Evolutionary conservation across 768 basidiomycete genomes (phyloP), one percentile per base, ranked within the genome.

Genomic region (Russula abietina): DNA sequence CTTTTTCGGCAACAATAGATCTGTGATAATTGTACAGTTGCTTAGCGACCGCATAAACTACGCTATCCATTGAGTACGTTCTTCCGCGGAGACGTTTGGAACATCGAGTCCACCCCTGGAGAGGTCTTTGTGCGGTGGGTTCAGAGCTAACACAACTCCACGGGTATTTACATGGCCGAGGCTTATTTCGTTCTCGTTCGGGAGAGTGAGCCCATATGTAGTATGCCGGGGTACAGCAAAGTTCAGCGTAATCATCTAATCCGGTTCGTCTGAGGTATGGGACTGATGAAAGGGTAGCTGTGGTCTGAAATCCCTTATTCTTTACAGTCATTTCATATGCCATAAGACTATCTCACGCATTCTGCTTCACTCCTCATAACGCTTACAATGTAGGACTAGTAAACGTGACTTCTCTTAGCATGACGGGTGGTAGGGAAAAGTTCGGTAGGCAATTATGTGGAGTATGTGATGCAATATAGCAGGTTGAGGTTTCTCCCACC

Each of bases 81-180:
- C 38, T 19, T 41, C 49, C 58, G 58, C 58, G 58, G 58, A 32
- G 50, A 32, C 11, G 22, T 19, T 12, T n/a, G n/a, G n/a, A n/a
- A n/a, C n/a, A n/a, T n/a, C 41, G 17, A 41, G 30, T 2, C 14
- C 22, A n/a, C 4, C 10, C 16, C 39, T 28, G 14, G 24, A 49
- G 14, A 41, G 28, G 8, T 12, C 16, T 41, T 32, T 41, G 28
- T 28, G 49, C 38, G 36, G 38, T 39, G 16, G 38, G n/a, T 11
- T 16, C 19, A 38, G 19, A 33, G 36, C 17, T 28, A 17, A 26
- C 36, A 16, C 38, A 51, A 59, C 49, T 32, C 28, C 19, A 28
- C 22, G 14, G 38, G n/a, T 24, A 6, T n/a, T 28, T 28, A 19
- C 30, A 32, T 30, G 49, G 58, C 58, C 49, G 58, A 52, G 16